Evolutionary conservation across 768 basidiomycete genomes (phyloP).

Genomic region (Gelatoporia subvermispora): DNA sequence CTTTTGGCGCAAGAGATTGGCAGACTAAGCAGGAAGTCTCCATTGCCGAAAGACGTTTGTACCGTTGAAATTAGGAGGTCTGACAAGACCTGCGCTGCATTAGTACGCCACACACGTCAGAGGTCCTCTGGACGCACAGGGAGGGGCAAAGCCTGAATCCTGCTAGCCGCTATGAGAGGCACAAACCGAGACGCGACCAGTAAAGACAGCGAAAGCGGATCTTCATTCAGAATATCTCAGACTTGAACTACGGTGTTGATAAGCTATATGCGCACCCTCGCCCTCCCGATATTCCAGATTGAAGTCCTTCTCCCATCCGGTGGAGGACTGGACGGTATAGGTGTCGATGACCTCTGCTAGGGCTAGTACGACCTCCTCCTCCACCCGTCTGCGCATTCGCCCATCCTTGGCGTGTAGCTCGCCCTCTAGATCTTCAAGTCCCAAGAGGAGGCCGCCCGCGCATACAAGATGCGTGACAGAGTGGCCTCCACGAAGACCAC

Average conservation of each 20-base stretch:
- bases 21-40: conserved; percentile 42
- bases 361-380: conserved; percentile 64
- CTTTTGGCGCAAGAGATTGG: conserved; percentile 18
- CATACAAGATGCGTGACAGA: conserved; percentile 58
- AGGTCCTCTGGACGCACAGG: conserved; percentile 26
- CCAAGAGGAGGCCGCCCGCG: conserved; percentile 59
- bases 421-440: conserved; percentile 48
- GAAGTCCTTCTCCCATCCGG: conserved; percentile 68
- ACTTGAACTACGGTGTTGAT: background rate
- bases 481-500: conserved; percentile 48
- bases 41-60: conserved; percentile 49
- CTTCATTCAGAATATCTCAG: conserved; percentile 7
- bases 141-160: conserved; percentile 59
- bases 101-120: background rate
- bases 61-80: conserved; percentile 40
- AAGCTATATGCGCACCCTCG: conserved; percentile 22
- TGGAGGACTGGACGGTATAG: conserved; percentile 31
- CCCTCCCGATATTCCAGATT: conserved; percentile 43
- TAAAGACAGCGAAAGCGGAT: conserved; percentile 24
- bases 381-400: conserved; percentile 37
- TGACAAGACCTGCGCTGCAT: conserved; percentile 26
- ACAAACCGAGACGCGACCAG: conserved; percentile 58
- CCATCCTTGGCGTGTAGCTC: conserved; percentile 26
- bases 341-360: conserved; percentile 72
- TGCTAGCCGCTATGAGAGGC: conserved; percentile 46